Evolutionary conservation across 257 asterid genomes (phyloP).

Genomic region (Capsicum baccatum): DNA sequence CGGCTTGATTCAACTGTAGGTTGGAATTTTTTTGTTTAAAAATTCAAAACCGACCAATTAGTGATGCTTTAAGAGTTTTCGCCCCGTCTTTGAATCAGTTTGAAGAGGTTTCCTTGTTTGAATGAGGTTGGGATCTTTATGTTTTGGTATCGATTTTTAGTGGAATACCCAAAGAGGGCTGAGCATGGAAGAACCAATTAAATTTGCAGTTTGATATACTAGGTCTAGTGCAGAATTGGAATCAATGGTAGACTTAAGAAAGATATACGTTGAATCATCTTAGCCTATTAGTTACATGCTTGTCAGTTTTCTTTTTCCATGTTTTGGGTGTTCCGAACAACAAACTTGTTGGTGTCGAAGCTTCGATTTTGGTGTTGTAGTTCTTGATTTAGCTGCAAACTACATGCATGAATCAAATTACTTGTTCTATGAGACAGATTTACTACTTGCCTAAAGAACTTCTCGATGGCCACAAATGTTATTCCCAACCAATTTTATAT

Average conservation of each 20-base stretch:
- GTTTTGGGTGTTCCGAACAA: not conserved
- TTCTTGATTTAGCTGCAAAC: not conserved
- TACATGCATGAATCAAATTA: not conserved
- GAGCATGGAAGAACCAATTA: not conserved
- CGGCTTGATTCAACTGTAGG: not conserved
- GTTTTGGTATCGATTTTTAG: not conserved
- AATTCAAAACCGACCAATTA: not conserved
- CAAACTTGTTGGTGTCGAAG: not conserved
- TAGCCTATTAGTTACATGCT: not conserved
- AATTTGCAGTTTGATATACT: not conserved
- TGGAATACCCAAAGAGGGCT: not conserved
- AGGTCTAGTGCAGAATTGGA: not conserved
- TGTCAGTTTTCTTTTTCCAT: not conserved
- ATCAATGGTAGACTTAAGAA: not conserved
- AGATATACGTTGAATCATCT: not conserved
- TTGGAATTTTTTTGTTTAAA: not conserved
- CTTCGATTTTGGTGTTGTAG: not conserved
- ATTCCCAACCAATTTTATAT: not conserved
- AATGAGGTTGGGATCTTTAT: constrained; percentile 3
- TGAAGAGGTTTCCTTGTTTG: not conserved
- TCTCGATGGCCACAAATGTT: not conserved
- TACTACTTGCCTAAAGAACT: not conserved
- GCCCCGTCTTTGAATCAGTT: not conserved
- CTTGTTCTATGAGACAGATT: not conserved
- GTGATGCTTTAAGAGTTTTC: not conserved